Percentiles rank a stretch among this genome's conserved stretches.
phyloP scores from a whole-genome alignment of 2,329 filamentous ascomycete species.

The Parafenestella ontariensis region DNA sequence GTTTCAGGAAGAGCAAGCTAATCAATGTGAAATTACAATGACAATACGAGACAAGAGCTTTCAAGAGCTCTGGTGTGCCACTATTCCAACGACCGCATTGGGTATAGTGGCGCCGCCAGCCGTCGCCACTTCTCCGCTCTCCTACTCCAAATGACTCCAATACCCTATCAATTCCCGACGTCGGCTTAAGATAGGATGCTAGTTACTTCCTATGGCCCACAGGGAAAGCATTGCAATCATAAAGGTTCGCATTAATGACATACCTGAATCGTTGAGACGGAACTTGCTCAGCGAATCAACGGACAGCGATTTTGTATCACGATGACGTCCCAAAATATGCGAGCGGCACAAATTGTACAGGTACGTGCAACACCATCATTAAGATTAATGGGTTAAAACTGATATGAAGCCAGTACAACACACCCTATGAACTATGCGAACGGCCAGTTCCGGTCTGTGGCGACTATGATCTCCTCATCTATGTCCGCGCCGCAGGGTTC shows the following conservation, averaged over 20 bases:
- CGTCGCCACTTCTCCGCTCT: neutral
- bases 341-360: slow-evolving; percentile 11
- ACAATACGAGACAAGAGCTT: neutral
- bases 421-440: slow-evolving; percentile 24
- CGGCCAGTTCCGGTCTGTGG: slow-evolving; percentile 23
- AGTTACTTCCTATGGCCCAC: neutral
- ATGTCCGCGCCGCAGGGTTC: slow-evolving; percentile 35
- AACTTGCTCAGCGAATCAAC: neutral
- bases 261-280: neutral
- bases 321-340: slow-evolving; percentile 14
- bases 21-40: neutral
- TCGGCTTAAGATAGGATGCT: neutral
- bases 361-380: neutral
- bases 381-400: neutral
- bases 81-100: neutral
- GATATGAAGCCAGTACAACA: slow-evolving; percentile 17
- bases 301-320: neutral
- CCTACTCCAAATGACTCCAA: slow-evolving; percentile 8
- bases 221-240: neutral
- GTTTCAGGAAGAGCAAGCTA: neutral
- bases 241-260: neutral
- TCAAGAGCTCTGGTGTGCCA: neutral
- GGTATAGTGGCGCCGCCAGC: neutral
- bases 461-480: slow-evolving; percentile 28
- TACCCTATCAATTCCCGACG: neutral